A percentile compares a stretch with the other conserved stretches of the same genome.
These are phyloP conservation scores for Mycena crocata DNA, from an alignment of 768 basidiomycete genomes.

Conservation along the genomic window DNA sequence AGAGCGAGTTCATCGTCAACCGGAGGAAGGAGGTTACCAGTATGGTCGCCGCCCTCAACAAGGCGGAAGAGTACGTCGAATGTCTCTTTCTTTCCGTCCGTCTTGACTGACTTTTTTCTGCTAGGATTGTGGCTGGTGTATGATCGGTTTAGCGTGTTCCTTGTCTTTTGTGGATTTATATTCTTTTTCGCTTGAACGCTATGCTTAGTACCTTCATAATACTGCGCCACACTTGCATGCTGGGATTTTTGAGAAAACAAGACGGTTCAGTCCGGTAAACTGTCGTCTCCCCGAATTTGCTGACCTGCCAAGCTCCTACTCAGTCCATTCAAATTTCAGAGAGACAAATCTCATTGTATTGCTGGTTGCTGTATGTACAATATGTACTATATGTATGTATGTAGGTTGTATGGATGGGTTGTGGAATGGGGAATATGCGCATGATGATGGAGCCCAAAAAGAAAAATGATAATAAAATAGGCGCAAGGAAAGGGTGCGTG, in stretches of 20 bases:
- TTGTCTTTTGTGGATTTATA: background rate
- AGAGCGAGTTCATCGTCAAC: constrained; percentile 89
- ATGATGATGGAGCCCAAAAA: constrained; percentile 10
- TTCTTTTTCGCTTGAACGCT: constrained; percentile 9
- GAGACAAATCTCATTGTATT: background rate
- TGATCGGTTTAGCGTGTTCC: constrained; percentile 37
- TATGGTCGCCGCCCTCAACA: constrained; percentile 95
- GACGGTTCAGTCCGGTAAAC: too few relatives aligned
- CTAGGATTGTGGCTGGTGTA: constrained; percentile 78
- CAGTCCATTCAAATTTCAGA: background rate
- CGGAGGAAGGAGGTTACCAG: constrained; percentile 93
- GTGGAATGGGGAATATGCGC: constrained; percentile 31
- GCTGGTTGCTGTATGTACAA: constrained; percentile 3
- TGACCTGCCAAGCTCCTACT: too few relatives aligned
- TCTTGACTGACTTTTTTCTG: too few relatives aligned
- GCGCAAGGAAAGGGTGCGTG: constrained; percentile 53
- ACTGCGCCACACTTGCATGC: background rate
- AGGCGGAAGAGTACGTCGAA: constrained; percentile 90
- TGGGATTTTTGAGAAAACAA: too few relatives aligned
- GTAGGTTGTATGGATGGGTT: constrained; percentile 15
- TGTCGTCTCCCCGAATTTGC: too few relatives aligned
- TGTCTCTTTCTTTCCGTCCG: constrained; percentile 12
- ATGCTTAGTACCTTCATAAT: constrained; percentile 28
- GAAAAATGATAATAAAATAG: constrained; percentile 27
- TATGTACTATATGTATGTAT: constrained; percentile 4